Evolutionary conservation across 805 yeast genomes (phyloP).

Genomic region (Metschnikowia continentalis): DNA sequence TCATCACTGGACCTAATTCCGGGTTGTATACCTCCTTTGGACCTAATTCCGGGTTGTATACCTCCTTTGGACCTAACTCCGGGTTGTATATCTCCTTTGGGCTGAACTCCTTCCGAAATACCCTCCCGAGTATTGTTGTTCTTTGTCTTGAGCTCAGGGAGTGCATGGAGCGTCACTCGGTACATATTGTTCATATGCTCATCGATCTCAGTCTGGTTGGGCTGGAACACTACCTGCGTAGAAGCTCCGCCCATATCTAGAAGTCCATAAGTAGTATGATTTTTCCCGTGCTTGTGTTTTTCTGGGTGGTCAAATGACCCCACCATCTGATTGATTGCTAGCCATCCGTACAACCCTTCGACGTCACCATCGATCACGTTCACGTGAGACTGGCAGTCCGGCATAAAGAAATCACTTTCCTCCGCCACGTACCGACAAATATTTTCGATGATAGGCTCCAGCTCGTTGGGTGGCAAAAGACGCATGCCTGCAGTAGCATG

Average conservation of each 20-base stretch:
- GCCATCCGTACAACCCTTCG: constrained; percentile 68
- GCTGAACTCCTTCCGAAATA: background rate
- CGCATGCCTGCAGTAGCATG: constrained; percentile 74
- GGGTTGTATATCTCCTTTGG: too few species aligned
- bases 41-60: too few species aligned
- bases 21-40: too few species aligned
- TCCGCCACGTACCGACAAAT: constrained; percentile 47
- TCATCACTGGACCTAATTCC: too few species aligned
- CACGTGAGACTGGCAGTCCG: constrained; percentile 58
- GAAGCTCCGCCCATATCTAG: constrained; percentile 65
- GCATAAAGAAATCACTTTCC: constrained; percentile 50
- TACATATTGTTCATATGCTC: constrained; percentile 47
- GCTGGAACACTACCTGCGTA: constrained; percentile 62
- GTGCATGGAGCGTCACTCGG: constrained; percentile 38
- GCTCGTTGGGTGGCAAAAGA: constrained; percentile 49
- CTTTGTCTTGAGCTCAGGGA: constrained; percentile 21
- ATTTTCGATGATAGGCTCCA: constrained; percentile 40
- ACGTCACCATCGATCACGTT: constrained; percentile 59
- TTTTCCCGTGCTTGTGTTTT: constrained; percentile 39
- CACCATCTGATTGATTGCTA: constrained; percentile 53
- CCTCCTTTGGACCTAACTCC: too few species aligned
- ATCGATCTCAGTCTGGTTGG: constrained; percentile 41
- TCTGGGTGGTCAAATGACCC: constrained; percentile 40
- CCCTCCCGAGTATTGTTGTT: too few species aligned
- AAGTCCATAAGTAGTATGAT: constrained; percentile 50